Evolutionary conservation across 805 yeast genomes (phyloP).

Genomic region (Candida glaebosa): DNA sequence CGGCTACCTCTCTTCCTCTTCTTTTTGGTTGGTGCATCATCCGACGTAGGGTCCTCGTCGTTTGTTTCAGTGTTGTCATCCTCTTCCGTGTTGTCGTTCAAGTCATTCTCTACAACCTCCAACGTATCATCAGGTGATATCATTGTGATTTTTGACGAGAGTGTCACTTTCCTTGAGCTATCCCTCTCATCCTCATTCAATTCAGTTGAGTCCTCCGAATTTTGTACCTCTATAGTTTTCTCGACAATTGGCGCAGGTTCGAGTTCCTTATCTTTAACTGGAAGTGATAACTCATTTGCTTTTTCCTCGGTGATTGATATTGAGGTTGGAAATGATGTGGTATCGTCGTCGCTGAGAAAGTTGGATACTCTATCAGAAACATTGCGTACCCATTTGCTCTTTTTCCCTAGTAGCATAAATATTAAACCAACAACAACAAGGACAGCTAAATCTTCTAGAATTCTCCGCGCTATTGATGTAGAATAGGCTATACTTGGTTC

Average conservation of each 20-base stretch:
- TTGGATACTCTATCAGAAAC: slow-evolving; percentile 3
- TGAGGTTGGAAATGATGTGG: slow-evolving; percentile 4
- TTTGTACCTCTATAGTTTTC: slow-evolving; percentile 5
- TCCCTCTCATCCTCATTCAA: not conserved
- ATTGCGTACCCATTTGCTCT: slow-evolving; percentile 19
- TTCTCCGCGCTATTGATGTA: slow-evolving; percentile 16
- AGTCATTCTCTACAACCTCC: slow-evolving; percentile 9
- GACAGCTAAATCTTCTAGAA: slow-evolving; percentile 50
- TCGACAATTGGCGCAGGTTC: not conserved
- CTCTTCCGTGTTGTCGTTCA: slow-evolving; percentile 11
- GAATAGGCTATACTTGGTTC: not conserved
- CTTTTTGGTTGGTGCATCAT: slow-evolving; percentile 32
- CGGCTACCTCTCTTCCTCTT: slow-evolving; percentile 81
- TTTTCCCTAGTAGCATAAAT: slow-evolving; percentile 32
- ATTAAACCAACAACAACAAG: slow-evolving; percentile 35
- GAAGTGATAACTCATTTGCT: not conserved
- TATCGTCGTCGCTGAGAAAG: slow-evolving; percentile 16
- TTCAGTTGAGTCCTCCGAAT: slow-evolving; percentile 8
- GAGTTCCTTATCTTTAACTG: slow-evolving; percentile 6
- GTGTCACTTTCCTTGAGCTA: not conserved
- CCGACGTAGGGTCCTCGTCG: slow-evolving; percentile 12
- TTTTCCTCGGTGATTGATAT: slow-evolving; percentile 3
- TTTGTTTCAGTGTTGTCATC: slow-evolving; percentile 8
- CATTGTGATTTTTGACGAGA: slow-evolving; percentile 16
- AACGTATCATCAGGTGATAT: slow-evolving; percentile 15